Percentiles rank a stretch among this genome's conserved stretches.
Conservation (phyloP, 371 early-diverging fungal genomes). For the Mucor indicus region DNA sequence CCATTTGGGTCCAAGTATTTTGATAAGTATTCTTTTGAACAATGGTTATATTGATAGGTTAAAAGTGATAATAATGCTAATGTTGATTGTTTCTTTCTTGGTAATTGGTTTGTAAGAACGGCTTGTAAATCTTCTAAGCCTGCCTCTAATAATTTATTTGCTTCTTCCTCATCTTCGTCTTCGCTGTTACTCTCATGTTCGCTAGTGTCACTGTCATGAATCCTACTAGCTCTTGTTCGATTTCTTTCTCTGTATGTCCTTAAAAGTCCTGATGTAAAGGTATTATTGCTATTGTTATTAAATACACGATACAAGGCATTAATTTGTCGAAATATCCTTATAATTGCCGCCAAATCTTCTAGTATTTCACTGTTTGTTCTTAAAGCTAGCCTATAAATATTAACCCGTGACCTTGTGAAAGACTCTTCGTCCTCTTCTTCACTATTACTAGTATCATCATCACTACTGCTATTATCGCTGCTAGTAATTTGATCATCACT, state of each 20-base stretch:
- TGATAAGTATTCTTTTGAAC: conserved; percentile 11
- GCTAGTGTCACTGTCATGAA: too few species aligned
- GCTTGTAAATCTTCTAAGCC: conserved; percentile 18
- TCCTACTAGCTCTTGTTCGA: background rate
- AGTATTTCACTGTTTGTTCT: conserved; percentile 18
- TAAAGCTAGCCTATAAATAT: conserved; percentile 13
- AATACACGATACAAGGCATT: conserved; percentile 17
- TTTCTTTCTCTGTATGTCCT: background rate
- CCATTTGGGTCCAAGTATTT: conserved; percentile 25
- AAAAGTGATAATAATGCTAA: conserved; percentile 17
- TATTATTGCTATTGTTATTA: background rate
- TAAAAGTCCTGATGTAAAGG: background rate
- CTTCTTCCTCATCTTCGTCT: conserved; percentile 18
- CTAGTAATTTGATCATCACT: too few species aligned
- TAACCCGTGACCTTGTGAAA: conserved; percentile 3
- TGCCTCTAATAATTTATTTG: conserved; percentile 16
- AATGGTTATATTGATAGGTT: conserved; percentile 11
- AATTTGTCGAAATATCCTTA: conserved; percentile 22
- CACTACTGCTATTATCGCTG: background rate
- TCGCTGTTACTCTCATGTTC: background rate
- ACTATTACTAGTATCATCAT: background rate
- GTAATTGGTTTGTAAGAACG: conserved; percentile 5
- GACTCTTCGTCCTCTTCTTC: conserved; percentile 3
- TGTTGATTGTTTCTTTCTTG: conserved; percentile 13
- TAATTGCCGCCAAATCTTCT: conserved; percentile 21